Percentiles rank a stretch among this genome's conserved stretches.
Conservation (phyloP, 1,284 basidiomycete species). For the Rhodotorula sp. region DNA sequence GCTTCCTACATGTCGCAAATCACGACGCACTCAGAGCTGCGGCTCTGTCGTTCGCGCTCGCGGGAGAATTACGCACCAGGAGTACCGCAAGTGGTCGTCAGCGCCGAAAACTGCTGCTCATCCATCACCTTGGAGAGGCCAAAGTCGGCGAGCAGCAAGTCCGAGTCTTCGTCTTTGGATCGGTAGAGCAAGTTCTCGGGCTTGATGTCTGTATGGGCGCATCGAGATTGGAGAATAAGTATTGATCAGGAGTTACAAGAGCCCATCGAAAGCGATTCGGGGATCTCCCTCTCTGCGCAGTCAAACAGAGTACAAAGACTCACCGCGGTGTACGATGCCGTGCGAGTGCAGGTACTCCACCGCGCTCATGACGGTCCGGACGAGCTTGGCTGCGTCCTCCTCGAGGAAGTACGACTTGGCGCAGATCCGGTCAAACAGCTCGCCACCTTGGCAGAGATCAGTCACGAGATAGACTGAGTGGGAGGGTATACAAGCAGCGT, state of each 20-base stretch:
- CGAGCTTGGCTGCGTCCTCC: conserved; percentile 81
- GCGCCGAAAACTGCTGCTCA: conserved; percentile 77
- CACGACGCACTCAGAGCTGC: too few species aligned
- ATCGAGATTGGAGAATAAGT: neutral
- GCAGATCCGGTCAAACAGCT: conserved; percentile 97
- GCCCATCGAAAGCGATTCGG: neutral
- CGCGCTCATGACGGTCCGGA: conserved; percentile 80
- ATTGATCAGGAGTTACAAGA: neutral
- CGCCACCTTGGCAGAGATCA: conserved; percentile 95
- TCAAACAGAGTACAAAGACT: conserved; percentile 35
- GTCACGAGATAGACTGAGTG: conserved; percentile 65
- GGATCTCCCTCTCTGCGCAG: too few species aligned
- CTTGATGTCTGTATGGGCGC: conserved; percentile 68
- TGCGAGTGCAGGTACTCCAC: conserved; percentile 89
- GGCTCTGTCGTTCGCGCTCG: too few species aligned
- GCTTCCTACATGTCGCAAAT: too few species aligned
- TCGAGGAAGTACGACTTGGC: conserved; percentile 66
- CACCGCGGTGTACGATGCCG: conserved; percentile 93
- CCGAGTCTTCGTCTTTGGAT: conserved; percentile 81
- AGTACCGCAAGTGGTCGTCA: conserved; percentile 94
- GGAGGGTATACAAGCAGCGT: neutral
- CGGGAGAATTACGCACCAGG: conserved; percentile 58
- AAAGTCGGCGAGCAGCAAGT: conserved; percentile 97
- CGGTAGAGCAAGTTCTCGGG: conserved; percentile 97
- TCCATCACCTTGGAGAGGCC: conserved; percentile 72